Evolutionary conservation across 805 yeast species (phyloP), one percentile per base, ranked within the genome.

Genomic region (Metschnikowia picachoensis): DNA sequence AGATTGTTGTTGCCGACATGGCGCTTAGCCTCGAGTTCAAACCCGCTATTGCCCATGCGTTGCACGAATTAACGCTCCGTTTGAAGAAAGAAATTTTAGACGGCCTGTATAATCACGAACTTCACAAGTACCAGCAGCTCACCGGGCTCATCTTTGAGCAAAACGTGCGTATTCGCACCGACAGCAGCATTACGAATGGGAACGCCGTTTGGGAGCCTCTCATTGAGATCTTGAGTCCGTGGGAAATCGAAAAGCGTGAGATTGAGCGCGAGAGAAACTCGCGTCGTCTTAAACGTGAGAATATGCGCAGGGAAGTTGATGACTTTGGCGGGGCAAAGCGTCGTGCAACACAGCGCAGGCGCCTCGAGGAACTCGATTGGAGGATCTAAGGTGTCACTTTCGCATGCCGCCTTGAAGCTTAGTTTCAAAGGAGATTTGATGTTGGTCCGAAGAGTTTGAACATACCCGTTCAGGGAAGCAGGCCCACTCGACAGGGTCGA

Each of bases 201-300:
- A 96, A 95, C 30, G 86, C 82, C 32, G 78, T 73, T 35, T 94
- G 97, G 95, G 83, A 84, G 44, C 99, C 99, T 27, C 76, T 81
- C 36, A 85, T 92, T 7, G 98, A 92, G 65, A 79, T 81, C 12
- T 74, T 94, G 48, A 82, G 94, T 1, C 91, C 87, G 44, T 89
- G 91, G 79, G 99, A 94, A 65, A 88, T 94, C 47, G 97, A 92
- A 61, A 85, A 85, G 67, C 78, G 98, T 55, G 98, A 94, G 62
- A 89, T 90, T 56, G 99, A 94, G 67, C 82, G 95, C 60, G 97
- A 91, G 57, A 78, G 98, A 65, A 90, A 87, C 61, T 76, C 89
- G 50, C 80, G 99, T 66, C 81, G 99, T 61, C 74, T 91, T 61
- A 92, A 95, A 73, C 81, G 99, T 67, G 98, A 94, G 62, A 83